phyloP scores from a whole-genome alignment of 192 early-diverging fungal species.

The Backusella circina region DNA sequence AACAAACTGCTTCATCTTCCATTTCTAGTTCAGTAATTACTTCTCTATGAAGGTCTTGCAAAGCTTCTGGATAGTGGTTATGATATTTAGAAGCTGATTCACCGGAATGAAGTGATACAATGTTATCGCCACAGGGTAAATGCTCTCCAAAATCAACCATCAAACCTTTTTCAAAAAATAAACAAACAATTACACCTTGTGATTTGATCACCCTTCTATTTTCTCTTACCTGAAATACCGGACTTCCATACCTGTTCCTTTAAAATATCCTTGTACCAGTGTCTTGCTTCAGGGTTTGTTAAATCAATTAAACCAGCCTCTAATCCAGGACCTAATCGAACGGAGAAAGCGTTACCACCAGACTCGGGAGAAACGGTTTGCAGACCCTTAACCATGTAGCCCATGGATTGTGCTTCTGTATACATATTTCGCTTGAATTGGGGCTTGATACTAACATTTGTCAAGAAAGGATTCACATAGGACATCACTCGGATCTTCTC shows the following conservation, averaged over 20 bases:
- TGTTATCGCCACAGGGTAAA: conserved; percentile 19
- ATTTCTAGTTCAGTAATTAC: conserved; percentile 17
- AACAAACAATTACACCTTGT: background rate
- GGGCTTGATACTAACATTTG: conserved; percentile 20
- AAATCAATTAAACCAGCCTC: conserved; percentile 36
- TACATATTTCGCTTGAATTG: conserved; percentile 24
- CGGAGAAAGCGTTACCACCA: conserved; percentile 7
- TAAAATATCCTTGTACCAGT: conserved; percentile 36
- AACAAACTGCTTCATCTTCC: conserved; percentile 30
- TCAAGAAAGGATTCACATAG: conserved; percentile 37
- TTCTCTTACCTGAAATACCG: conserved; percentile 25
- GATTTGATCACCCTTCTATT: background rate
- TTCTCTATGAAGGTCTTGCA: conserved; percentile 32
- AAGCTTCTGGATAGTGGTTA: conserved; percentile 36
- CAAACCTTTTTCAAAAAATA: conserved; percentile 14
- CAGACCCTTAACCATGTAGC: conserved; percentile 21
- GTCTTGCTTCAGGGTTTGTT: conserved; percentile 31
- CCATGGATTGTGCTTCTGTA: conserved; percentile 27
- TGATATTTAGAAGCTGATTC: conserved; percentile 25
- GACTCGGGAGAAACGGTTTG: background rate
- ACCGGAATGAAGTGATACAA: conserved; percentile 14
- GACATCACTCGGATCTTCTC: conserved; percentile 12
- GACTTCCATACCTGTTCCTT: conserved; percentile 28
- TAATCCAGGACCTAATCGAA: conserved; percentile 11
- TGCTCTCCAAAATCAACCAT: conserved; percentile 40